phyloP scores from a whole-genome alignment of 768 basidiomycete species.

The Pleurotus tuber-regium region DNA sequence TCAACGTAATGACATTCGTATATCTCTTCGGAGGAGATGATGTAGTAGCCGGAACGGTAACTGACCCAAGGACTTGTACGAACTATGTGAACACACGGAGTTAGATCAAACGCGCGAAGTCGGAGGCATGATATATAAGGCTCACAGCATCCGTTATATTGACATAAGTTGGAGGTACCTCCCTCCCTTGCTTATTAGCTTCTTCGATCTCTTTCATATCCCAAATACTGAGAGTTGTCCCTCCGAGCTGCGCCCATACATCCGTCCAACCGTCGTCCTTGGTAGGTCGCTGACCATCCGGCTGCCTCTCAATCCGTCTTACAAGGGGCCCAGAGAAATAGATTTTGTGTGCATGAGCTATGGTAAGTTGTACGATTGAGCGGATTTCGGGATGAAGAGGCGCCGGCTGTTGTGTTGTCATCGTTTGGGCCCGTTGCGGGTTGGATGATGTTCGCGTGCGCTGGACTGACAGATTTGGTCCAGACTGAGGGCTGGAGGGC shows the following conservation, averaged over 20 bases:
- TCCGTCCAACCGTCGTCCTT: conserved; percentile 82
- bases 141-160: conserved; percentile 87
- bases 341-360: conserved; percentile 79
- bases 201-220: conserved; percentile 87
- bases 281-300: conserved; percentile 66
- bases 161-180: conserved; percentile 85
- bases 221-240: conserved; percentile 88
- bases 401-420: conserved; percentile 20
- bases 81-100: too few relatives aligned
- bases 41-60: conserved; percentile 58
- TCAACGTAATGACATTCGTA: conserved; percentile 83
- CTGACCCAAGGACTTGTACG: conserved; percentile 72
- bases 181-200: conserved; percentile 73
- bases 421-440: neutral
- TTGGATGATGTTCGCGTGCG: conserved; percentile 9
- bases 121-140: conserved; percentile 18
- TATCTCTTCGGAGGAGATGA: conserved; percentile 55
- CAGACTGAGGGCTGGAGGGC: neutral
- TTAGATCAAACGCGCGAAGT: conserved; percentile 11
- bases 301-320: conserved; percentile 70
- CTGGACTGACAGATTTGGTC: neutral
- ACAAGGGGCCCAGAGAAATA: conserved; percentile 86
- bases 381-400: conserved; percentile 79
- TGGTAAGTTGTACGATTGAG: conserved; percentile 70
- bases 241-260: conserved; percentile 88